phyloP scores from a whole-genome alignment of 345 rosid genomes.

The Populus ilicifolia region DNA sequence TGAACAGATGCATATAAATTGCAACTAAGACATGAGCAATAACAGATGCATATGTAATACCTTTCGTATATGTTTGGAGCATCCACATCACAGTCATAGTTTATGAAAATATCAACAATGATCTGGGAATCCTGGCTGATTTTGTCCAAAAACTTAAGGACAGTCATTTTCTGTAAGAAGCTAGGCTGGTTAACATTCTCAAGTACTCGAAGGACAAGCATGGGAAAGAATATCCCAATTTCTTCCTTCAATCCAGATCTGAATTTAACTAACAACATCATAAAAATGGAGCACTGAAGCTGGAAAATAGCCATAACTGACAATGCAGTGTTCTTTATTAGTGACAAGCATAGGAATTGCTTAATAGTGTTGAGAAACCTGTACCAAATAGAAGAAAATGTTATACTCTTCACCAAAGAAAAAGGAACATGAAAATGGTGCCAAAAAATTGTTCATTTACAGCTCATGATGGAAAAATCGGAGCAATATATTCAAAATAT shows the following conservation, averaged over 20 bases:
- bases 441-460: background rate
- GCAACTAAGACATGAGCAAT: background rate
- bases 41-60: conserved; percentile 35
- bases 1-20: background rate
- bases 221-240: conserved; percentile 93
- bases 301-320: conserved; percentile 94
- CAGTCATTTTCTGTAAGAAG: conserved; percentile 93
- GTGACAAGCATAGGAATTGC: conserved; percentile 85
- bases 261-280: conserved; percentile 65
- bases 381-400: conserved; percentile 26
- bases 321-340: conserved; percentile 91
- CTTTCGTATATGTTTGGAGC: conserved; percentile 93
- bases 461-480: background rate
- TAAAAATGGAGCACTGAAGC: conserved; percentile 88
- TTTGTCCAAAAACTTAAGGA: conserved; percentile 77
- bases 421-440: background rate
- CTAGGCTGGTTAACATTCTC: conserved; percentile 98
- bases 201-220: conserved; percentile 91
- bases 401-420: background rate
- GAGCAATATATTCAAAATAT: background rate
- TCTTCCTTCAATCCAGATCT: conserved; percentile 82
- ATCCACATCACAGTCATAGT: conserved; percentile 94
- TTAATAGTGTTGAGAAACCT: conserved; percentile 84
- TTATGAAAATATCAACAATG: conserved; percentile 84
- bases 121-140: conserved; percentile 72